These are phyloP conservation scores for Salix arbutifolia DNA, from an alignment of 345 rosid genomes.

Conservation along the genomic window DNA sequence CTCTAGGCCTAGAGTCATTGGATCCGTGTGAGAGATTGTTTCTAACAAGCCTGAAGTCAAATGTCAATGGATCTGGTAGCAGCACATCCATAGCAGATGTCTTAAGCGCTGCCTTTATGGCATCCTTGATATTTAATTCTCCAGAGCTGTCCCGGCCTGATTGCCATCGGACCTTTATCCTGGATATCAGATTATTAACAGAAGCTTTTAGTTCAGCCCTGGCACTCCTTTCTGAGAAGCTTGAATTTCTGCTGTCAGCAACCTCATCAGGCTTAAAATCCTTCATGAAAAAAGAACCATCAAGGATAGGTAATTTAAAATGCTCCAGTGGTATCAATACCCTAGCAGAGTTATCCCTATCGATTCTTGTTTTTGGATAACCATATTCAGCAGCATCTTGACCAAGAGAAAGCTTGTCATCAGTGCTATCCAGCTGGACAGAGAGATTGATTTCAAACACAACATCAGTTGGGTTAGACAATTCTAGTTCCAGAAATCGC, in stretches of 20 bases:
- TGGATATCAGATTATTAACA: conserved; percentile 76
- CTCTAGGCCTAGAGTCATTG: conserved; percentile 30
- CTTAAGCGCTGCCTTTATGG: conserved; percentile 84
- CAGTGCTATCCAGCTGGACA: conserved; percentile 65
- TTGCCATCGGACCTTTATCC: conserved; percentile 92
- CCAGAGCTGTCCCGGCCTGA: conserved; percentile 96
- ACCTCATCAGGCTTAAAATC: conserved; percentile 53
- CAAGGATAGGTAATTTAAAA: conserved; percentile 90
- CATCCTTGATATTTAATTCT: conserved; percentile 83
- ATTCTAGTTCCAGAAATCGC: conserved; percentile 88
- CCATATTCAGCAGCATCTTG: conserved; percentile 58
- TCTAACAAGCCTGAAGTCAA: conserved; percentile 76
- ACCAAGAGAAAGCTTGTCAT: conserved; percentile 39
- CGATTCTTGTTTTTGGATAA: conserved; percentile 86
- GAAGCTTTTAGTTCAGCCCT: conserved; percentile 86
- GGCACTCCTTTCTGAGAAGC: conserved; percentile 80
- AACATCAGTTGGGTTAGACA: conserved; percentile 90
- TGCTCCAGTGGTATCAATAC: conserved; percentile 93
- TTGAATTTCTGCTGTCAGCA: conserved; percentile 39
- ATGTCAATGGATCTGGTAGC: conserved; percentile 94
- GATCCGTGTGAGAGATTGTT: conserved; percentile 28
- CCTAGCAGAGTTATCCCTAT: conserved; percentile 86
- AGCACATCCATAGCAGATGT: conserved; percentile 90
- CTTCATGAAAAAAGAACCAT: conserved; percentile 73
- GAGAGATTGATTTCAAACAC: conserved; percentile 85